Evolutionary conservation across 441 rosid genomes (phyloP), one percentile per base, ranked within the genome.

Genomic region (Bruguiera hainesii): DNA sequence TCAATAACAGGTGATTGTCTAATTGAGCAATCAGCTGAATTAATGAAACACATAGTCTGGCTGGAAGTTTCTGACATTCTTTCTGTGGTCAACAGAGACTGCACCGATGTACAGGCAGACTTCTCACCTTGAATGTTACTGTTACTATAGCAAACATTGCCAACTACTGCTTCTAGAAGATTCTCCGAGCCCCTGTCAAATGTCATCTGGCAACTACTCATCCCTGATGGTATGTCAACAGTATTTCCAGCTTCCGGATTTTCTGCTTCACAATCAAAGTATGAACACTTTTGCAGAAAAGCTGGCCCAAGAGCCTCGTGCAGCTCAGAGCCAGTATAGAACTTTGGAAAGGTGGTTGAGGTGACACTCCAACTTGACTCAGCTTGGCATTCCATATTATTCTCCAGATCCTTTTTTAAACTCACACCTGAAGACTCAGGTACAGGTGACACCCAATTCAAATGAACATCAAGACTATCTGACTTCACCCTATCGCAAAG

Each of bases 141-240:
- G 56, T 80, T 77, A 69, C 81, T 78, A 35, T 80, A 75, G 80
- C 88, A 87, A 76, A 82, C 82, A 60, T 75, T 90, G 65, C 96
- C 93, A 61, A 93, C 94, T 56, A 93, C 86, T 35, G 98, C 98
- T 76, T 93, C 97, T 60, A 93, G 79, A 73, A 93, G 96, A 83
- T 85, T 90, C 81, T 83, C 96, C 35, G 88, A 71, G 65, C 79
- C 81, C 21, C 85, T 75, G 67, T 83, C 95, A 78, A 79, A 73
- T 15, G 82, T 82, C 69, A 84, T 81, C 67, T 82, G 88, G 81
- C 90, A 85, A 61, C 77, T 78, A 73, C 80, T 86, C 70, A 81
- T 79, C 60, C 74, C 85, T 73, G 85, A 89, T 68, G 80, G 70
- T 78, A 83, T 63, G 71, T 84, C 83, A 31, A 71, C 48, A 66